Evolutionary conservation across 495 filamentous ascomycete genomes (phyloP).

Genomic region (Hyaloscypha variabilis): DNA sequence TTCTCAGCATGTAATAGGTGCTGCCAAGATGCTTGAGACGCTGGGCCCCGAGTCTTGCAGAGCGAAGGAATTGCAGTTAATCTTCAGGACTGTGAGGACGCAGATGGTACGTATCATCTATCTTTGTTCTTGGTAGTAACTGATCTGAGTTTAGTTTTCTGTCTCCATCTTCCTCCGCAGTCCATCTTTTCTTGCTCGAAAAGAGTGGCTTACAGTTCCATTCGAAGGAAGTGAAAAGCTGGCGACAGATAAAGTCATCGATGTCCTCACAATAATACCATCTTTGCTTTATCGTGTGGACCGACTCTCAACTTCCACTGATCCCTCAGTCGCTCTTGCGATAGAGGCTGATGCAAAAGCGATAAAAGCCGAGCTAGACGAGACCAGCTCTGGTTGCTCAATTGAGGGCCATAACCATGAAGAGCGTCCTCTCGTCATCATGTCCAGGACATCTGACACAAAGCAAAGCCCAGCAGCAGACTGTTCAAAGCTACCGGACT

Average conservation of each 20-base stretch:
- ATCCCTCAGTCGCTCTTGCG: background rate
- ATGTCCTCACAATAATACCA: constrained; percentile 3
- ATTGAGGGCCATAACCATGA: background rate
- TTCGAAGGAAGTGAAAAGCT: background rate
- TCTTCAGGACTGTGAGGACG: constrained; percentile 9
- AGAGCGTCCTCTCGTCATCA: background rate
- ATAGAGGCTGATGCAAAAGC: background rate
- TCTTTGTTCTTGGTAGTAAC: background rate
- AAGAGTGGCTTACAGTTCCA: constrained; percentile 1
- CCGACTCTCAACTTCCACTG: background rate
- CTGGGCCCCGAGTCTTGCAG: constrained; percentile 3
- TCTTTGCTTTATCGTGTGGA: background rate
- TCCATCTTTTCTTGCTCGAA: constrained; percentile 2
- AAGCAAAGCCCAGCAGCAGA: background rate
- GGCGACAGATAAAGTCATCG: background rate
- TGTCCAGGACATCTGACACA: background rate
- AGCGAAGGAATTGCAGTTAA: background rate
- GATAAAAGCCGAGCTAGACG: background rate
- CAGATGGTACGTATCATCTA: constrained; percentile 1
- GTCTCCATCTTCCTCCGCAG: background rate
- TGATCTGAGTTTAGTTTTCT: background rate
- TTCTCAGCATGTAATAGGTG: constrained; percentile 9
- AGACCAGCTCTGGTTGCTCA: too few relatives aligned
- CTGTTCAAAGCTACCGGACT: background rate
- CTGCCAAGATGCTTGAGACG: constrained; percentile 3